Evolutionary conservation across 1,284 basidiomycete genomes (phyloP), one percentile per base, ranked within the genome.

Genomic region (Leccinum pachyderme): DNA sequence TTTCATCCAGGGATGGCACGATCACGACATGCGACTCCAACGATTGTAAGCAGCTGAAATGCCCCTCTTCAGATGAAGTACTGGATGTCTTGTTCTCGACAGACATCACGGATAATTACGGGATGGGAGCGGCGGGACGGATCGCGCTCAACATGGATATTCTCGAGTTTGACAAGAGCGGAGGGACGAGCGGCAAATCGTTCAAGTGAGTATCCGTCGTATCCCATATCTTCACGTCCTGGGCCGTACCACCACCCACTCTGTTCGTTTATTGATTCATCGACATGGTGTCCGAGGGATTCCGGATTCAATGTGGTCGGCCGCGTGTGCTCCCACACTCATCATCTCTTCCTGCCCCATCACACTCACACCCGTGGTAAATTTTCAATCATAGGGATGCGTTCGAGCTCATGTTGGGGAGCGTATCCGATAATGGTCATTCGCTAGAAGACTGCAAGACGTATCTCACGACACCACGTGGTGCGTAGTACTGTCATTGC

Each of bases 11-110:
- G 93, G 93, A 95, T 75, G 93, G 93, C 65, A 96, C 92, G 24
- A 95, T 95, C 73, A 95, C 93, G 7, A 92, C 84, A 48, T 82
- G 81, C 63, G 93, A 96, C 73, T 93, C 90, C 22, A 96, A 96
- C 73, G 94, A 96, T 68, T 93, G 90, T 91, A 68, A 61, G 86
- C 31, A 13, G 25, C 22, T 5, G n/a, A 35, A 13, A 35, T 35
- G 18, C 39, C 18, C 39, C 39, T 41, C 18, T 41, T 41, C 39
- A 41, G 37, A 41, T 12, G 39, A 41, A 22, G 22, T 25, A 7
- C 22, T 47, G 24, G 15, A 37, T 32, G 44, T 25, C 7, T 7
- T 7, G 28, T 35, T n/a, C 9, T 37, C 27, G 27, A 47, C 61
- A 91, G 89, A 86, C 70, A 70, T 93, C 77, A 91, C 90, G 47